A percentile compares a stretch with the other conserved stretches of the same genome.
Evolutionary conservation across 2,329 filamentous ascomycete genomes (phyloP).

Genomic region (Raffaelea albimanens): DNA sequence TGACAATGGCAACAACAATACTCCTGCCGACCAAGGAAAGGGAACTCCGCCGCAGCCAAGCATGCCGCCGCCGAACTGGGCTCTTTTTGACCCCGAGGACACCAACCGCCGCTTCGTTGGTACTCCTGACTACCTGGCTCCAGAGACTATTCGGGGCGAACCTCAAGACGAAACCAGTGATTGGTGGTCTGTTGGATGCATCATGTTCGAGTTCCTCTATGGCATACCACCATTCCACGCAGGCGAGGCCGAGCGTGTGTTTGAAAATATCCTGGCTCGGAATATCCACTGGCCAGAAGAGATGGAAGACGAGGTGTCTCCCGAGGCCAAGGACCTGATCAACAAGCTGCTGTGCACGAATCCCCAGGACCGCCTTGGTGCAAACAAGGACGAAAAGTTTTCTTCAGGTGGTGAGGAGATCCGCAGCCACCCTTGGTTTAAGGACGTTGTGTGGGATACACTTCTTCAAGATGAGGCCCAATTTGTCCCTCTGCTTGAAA

Average conservation of each 20-base stretch:
- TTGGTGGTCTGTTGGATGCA: constrained; percentile 99
- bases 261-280: constrained; percentile 87
- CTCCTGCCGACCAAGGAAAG: constrained; percentile 25
- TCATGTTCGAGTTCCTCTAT: constrained; percentile 92
- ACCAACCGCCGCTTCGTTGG: constrained; percentile 89
- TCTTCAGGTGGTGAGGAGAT: constrained; percentile 84
- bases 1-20: neutral
- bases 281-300: constrained; percentile 90
- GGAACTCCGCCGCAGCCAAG: constrained; percentile 53
- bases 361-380: constrained; percentile 70
- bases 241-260: constrained; percentile 80
- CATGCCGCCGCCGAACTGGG: constrained; percentile 84
- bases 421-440: constrained; percentile 80
- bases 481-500: constrained; percentile 85
- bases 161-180: constrained; percentile 97
- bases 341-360: constrained; percentile 84
- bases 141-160: constrained; percentile 90
- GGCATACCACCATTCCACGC: constrained; percentile 93
- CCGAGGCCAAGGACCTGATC: constrained; percentile 88
- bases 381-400: constrained; percentile 76
- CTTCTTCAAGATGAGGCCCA: constrained; percentile 92
- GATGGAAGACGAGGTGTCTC: constrained; percentile 67
- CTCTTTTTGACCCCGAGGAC: constrained; percentile 90
- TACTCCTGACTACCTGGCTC: constrained; percentile 92
- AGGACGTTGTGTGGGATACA: constrained; percentile 78